phyloP scores from a whole-genome alignment of 2,329 filamentous ascomycete species.

The Phoma herbarum region DNA sequence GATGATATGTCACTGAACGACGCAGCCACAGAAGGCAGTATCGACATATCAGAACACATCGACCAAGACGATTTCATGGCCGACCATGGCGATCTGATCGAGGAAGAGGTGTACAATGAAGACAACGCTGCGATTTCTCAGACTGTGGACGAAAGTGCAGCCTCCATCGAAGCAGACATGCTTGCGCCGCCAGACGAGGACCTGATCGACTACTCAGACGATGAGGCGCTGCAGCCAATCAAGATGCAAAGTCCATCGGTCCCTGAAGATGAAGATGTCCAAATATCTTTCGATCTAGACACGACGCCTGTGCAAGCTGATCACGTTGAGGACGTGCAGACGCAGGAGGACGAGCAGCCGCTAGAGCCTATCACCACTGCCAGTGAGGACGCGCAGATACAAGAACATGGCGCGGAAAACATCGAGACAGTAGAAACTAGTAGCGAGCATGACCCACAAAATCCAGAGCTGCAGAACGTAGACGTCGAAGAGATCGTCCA shows the following conservation, averaged over 20 bases:
- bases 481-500: slow-evolving; percentile 13
- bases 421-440: not conserved
- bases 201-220: slow-evolving; percentile 48
- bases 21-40: slow-evolving; percentile 40
- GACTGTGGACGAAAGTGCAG: slow-evolving; percentile 3
- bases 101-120: slow-evolving; percentile 35
- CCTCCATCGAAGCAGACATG: slow-evolving; percentile 12
- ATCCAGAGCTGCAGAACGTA: not conserved
- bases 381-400: not conserved
- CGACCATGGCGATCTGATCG: slow-evolving; percentile 46
- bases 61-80: slow-evolving; percentile 51
- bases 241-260: slow-evolving; percentile 12
- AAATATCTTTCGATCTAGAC: not conserved
- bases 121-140: slow-evolving; percentile 21
- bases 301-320: not conserved
- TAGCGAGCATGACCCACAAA: slow-evolving; percentile 1
- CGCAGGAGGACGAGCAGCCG: not conserved
- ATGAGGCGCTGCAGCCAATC: slow-evolving; percentile 36
- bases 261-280: slow-evolving; percentile 10
- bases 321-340: slow-evolving; percentile 1
- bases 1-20: slow-evolving; percentile 68
- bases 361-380: not conserved
- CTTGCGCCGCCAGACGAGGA: slow-evolving; percentile 37
- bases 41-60: slow-evolving; percentile 27
- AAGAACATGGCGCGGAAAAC: not conserved